phyloP scores from a whole-genome alignment of 1,139 yeast genomes.

The Pichia sp. region DNA sequence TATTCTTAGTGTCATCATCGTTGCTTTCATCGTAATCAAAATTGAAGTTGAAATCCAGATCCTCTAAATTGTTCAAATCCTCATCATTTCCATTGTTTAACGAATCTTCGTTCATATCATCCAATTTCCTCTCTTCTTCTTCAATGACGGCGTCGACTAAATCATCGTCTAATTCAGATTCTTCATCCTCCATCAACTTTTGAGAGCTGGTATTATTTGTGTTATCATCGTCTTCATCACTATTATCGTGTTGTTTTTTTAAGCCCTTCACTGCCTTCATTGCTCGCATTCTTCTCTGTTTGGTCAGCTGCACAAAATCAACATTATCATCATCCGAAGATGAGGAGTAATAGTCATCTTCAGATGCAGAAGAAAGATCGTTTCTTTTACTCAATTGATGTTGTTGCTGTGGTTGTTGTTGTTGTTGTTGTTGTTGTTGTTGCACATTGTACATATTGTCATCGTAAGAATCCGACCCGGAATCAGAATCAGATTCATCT shows the following conservation, averaged over 20 bases:
- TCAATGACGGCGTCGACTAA: constrained; percentile 23
- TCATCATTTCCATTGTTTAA: constrained; percentile 8
- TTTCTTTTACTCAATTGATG: too few species aligned
- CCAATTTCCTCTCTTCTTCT: constrained; percentile 21
- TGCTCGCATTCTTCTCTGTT: constrained; percentile 51
- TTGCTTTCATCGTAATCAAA: constrained; percentile 32
- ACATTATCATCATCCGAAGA: constrained; percentile 61
- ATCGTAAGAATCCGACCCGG: constrained; percentile 17
- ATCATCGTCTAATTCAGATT: constrained; percentile 23
- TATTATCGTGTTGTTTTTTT: constrained; percentile 25
- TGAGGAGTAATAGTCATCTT: constrained; percentile 33
- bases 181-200: constrained; percentile 11
- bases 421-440: not conserved
- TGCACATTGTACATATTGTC: not conserved
- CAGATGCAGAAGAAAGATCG: not conserved
- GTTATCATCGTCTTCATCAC: not conserved
- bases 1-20: constrained; percentile 12
- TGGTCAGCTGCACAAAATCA: constrained; percentile 63
- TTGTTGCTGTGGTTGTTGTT: not conserved
- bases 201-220: constrained; percentile 11
- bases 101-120: constrained; percentile 6
- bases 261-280: constrained; percentile 42
- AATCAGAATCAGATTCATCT: constrained; percentile 11
- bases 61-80: constrained; percentile 16
- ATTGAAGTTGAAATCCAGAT: constrained; percentile 50